phyloP scores from a whole-genome alignment of 225 moss, liverwort and hornwort genomes.

The Rhytidiadelphus loreus region DNA sequence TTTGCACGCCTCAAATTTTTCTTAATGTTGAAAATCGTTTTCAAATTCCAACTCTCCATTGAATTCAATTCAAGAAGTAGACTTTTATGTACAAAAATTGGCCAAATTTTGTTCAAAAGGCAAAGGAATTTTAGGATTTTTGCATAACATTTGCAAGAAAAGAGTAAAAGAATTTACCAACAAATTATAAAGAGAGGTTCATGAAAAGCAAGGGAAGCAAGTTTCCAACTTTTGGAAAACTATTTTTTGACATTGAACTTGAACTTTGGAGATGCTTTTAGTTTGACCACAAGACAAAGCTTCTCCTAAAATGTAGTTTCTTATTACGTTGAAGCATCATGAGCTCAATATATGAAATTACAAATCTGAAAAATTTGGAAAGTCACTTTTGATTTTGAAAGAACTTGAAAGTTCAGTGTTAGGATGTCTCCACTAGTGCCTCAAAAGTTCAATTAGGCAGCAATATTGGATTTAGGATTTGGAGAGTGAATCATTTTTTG shows the following conservation, averaged over 20 bases:
- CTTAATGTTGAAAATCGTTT: neutral
- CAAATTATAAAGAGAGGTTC: neutral
- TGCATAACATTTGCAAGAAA: neutral
- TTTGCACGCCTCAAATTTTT: too few relatives aligned
- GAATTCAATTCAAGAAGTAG: accelerated
- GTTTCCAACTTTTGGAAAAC: neutral
- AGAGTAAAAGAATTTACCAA: neutral
- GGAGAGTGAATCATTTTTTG: neutral
- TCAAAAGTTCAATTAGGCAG: neutral
- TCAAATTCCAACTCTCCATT: neutral
- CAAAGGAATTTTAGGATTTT: accelerated
- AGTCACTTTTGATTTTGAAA: neutral
- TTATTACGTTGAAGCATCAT: neutral
- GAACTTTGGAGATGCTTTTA: neutral
- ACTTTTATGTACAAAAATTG: too few relatives aligned
- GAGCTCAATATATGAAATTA: neutral
- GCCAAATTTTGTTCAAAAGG: too few relatives aligned
- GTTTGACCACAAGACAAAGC: neutral
- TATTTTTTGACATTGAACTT: neutral
- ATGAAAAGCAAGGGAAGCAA: accelerated
- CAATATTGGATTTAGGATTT: neutral
- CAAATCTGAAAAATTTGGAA: neutral
- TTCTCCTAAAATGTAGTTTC: neutral
- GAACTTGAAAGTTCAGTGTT: neutral
- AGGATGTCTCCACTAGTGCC: accelerated